Percentiles rank a stretch among this genome's conserved stretches.
Conservation (phyloP, 148 eudicot species). For the Limonium bicolor region DNA sequence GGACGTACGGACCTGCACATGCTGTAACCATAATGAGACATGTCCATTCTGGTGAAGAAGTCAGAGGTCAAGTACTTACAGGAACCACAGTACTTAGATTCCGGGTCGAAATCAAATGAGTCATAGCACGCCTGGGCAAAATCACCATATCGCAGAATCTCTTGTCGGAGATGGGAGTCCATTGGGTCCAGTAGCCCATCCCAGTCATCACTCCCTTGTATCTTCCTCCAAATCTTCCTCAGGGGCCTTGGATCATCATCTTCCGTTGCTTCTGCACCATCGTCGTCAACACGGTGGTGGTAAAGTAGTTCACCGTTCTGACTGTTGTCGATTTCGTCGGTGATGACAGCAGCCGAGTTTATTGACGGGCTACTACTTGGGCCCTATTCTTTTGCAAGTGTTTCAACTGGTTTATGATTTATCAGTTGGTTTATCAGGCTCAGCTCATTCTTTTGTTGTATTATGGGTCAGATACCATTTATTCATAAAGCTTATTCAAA, state of each 20-base stretch:
- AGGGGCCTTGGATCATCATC: conserved; percentile 25
- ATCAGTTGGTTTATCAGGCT: too few species aligned
- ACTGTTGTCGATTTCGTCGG: too few species aligned
- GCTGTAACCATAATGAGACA: conserved; percentile 43
- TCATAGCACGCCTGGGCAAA: conserved; percentile 79
- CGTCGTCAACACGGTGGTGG: not conserved
- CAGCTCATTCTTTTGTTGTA: too few species aligned
- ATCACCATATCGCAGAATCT: conserved; percentile 69
- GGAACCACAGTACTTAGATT: conserved; percentile 80
- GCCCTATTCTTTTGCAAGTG: too few species aligned
- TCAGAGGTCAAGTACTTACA: conserved; percentile 42
- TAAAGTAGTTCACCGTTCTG: too few species aligned
- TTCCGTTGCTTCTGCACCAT: not conserved
- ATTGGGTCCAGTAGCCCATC: conserved; percentile 57
- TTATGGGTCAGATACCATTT: too few species aligned
- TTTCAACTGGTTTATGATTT: too few species aligned
- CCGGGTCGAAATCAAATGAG: conserved; percentile 78
- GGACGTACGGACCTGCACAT: conserved; percentile 56
- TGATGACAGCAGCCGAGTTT: too few species aligned
- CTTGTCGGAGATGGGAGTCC: conserved; percentile 47
- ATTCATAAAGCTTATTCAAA: too few species aligned
- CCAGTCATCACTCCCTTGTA: conserved; percentile 62
- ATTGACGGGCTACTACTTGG: too few species aligned
- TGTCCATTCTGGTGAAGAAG: conserved; percentile 47
- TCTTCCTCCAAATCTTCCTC: conserved; percentile 43